These are phyloP conservation scores for Umbelopsis vinacea DNA, from an alignment of 192 early-diverging fungal species.

Conservation along the genomic window DNA sequence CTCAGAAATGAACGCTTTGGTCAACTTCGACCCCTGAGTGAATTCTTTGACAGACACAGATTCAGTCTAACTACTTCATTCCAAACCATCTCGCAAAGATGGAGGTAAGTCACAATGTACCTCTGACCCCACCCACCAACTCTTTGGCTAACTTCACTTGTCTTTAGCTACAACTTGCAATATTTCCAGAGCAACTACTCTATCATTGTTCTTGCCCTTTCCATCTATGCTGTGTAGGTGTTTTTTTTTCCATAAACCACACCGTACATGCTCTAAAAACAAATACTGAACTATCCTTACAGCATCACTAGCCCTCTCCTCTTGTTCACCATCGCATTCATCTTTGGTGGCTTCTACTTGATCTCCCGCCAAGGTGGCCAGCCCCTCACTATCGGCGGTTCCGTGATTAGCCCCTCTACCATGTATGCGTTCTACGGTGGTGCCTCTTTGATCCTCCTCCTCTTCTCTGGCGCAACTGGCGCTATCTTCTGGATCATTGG, in stretches of 20 bases:
- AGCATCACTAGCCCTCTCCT: slow-evolving; percentile 58
- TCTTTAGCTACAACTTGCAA: slow-evolving; percentile 56
- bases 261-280: too few species aligned
- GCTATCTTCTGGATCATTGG: slow-evolving; percentile 66
- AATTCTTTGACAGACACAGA: slow-evolving; percentile 64
- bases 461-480: slow-evolving; percentile 54
- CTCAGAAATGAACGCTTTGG: slow-evolving; percentile 55
- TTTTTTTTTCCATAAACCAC: too few species aligned
- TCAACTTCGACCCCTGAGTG: slow-evolving; percentile 50
- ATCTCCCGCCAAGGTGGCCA: slow-evolving; percentile 51
- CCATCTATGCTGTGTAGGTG: slow-evolving; percentile 62
- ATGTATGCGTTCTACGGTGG: slow-evolving; percentile 49
- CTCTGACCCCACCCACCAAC: too few species aligned
- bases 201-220: slow-evolving; percentile 56
- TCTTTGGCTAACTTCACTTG: background rate
- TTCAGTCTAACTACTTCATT: slow-evolving; percentile 50
- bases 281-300: too few species aligned
- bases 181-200: slow-evolving; percentile 68
- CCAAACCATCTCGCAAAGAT: slow-evolving; percentile 37
- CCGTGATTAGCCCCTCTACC: slow-evolving; percentile 41
- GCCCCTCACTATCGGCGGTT: slow-evolving; percentile 45
- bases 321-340: slow-evolving; percentile 53
- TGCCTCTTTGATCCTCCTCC: slow-evolving; percentile 53
- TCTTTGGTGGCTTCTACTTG: slow-evolving; percentile 51
- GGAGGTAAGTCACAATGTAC: slow-evolving; percentile 39